A percentile compares a stretch with the other conserved stretches of the same genome.
Evolutionary conservation across 345 rosid species (phyloP).

Genomic region (Populus simonii): DNA sequence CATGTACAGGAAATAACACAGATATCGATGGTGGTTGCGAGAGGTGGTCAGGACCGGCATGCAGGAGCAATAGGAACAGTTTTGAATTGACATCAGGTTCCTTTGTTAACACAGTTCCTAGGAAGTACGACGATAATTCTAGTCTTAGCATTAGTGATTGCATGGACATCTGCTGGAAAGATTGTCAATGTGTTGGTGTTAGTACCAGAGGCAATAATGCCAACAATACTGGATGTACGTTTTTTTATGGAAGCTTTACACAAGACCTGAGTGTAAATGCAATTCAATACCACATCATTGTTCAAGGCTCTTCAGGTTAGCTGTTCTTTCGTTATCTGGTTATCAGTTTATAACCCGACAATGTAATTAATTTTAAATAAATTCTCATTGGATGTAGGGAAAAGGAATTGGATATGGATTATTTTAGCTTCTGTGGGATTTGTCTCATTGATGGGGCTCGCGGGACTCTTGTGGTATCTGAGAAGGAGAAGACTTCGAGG

Average conservation of each 20-base stretch:
- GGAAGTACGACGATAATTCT: neutral
- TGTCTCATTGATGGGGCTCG: neutral
- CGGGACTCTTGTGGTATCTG: slow-evolving; percentile 1
- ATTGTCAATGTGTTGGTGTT: neutral
- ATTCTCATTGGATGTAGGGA: neutral
- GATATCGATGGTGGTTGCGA: neutral
- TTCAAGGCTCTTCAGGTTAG: neutral
- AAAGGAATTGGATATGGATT: slow-evolving; percentile 5
- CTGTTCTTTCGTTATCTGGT: neutral
- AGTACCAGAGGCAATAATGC: neutral
- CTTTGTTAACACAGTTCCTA: neutral
- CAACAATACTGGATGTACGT: neutral
- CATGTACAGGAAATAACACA: neutral
- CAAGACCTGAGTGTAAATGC: neutral
- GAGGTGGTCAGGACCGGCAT: neutral
- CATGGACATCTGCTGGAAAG: neutral
- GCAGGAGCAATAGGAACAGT: neutral
- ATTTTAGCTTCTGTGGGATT: neutral
- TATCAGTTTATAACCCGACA: neutral
- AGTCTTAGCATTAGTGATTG: neutral
- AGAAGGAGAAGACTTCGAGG: slow-evolving; percentile 8
- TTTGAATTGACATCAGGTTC: neutral
- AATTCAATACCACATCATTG: neutral
- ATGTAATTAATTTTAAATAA: neutral
- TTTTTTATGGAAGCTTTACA: neutral